A percentile compares a stretch with the other conserved stretches of the same genome.
Conservation (phyloP, 768 basidiomycete species). For the Tricholoma matsutake region DNA sequence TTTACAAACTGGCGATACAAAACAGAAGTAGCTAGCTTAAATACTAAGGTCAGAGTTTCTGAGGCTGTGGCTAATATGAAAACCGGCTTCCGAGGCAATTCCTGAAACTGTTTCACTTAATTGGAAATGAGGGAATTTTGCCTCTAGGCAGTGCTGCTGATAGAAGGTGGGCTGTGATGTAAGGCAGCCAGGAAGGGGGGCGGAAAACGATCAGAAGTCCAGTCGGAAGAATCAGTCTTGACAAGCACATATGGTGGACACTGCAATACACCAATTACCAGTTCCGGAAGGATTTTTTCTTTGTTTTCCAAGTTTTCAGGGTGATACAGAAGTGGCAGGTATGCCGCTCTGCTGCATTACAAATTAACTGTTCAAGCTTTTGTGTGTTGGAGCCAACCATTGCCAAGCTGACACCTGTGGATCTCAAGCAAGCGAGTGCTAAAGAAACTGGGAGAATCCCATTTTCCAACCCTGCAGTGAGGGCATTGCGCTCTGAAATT, state of each 20-base stretch:
- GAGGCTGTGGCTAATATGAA: too few species aligned
- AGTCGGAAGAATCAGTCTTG: too few species aligned
- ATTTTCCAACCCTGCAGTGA: slow-evolving; percentile 25
- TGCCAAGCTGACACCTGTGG: background rate
- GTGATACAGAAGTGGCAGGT: slow-evolving; percentile 27
- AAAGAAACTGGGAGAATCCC: slow-evolving; percentile 26
- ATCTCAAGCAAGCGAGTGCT: slow-evolving; percentile 29
- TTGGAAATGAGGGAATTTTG: too few species aligned
- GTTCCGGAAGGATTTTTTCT: slow-evolving; percentile 26
- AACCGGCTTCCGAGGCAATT: too few species aligned
- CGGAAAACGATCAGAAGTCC: too few species aligned
- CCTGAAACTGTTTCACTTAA: too few species aligned
- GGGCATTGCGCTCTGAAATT: slow-evolving; percentile 22
- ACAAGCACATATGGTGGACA: slow-evolving; percentile 27
- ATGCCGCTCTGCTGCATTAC: slow-evolving; percentile 22
- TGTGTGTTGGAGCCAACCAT: background rate
- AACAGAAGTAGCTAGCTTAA: too few species aligned
- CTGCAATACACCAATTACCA: slow-evolving; percentile 26
- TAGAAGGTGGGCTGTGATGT: too few species aligned
- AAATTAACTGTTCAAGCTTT: slow-evolving; percentile 22
- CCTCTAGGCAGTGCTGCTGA: too few species aligned
- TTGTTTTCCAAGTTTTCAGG: slow-evolving; percentile 29
- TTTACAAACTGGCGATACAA: too few species aligned
- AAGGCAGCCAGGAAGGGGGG: too few species aligned
- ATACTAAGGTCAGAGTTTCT: too few species aligned